Evolutionary conservation across 768 basidiomycete genomes (phyloP).

Genomic region (Rossbeevera mucosa): DNA sequence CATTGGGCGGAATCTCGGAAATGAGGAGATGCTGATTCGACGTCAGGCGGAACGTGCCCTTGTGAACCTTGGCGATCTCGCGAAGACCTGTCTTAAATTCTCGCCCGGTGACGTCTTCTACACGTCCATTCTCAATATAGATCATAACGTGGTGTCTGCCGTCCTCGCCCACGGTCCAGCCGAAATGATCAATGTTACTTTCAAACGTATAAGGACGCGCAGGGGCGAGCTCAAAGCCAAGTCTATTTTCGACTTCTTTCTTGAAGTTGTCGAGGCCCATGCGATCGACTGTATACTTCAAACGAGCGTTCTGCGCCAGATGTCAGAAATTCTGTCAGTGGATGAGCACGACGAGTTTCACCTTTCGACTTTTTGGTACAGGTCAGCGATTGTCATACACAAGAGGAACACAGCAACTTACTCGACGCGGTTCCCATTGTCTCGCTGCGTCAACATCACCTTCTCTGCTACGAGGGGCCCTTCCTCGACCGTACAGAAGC

Average conservation of each 20-base stretch:
- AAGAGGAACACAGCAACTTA: constrained; percentile 37
- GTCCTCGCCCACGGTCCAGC: constrained; percentile 86
- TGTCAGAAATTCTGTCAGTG: constrained; percentile 10
- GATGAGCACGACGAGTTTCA: constrained; percentile 16
- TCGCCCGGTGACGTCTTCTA: constrained; percentile 88
- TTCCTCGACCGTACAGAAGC: constrained; percentile 89
- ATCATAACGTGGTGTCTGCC: constrained; percentile 88
- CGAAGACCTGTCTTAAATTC: constrained; percentile 90
- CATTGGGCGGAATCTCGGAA: constrained; percentile 71
- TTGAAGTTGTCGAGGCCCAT: constrained; percentile 88
- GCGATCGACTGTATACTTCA: constrained; percentile 97
- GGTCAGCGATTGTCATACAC: background rate
- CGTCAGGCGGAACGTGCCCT: constrained; percentile 89
- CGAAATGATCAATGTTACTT: constrained; percentile 89
- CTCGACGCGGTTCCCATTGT: constrained; percentile 94
- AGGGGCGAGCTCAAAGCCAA: constrained; percentile 73
- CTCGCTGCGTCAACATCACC: constrained; percentile 89
- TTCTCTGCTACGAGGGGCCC: constrained; percentile 85
- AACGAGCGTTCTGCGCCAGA: constrained; percentile 64
- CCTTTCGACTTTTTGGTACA: constrained; percentile 47
- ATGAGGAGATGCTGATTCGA: constrained; percentile 93
- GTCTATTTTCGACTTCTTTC: constrained; percentile 81
- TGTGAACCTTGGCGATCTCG: constrained; percentile 92
- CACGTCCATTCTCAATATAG: constrained; percentile 96
- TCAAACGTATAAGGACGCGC: constrained; percentile 78